Evolutionary conservation across 2,329 filamentous ascomycete genomes (phyloP), one percentile per base, ranked within the genome.

Genomic region (Fusarium goolgardi): DNA sequence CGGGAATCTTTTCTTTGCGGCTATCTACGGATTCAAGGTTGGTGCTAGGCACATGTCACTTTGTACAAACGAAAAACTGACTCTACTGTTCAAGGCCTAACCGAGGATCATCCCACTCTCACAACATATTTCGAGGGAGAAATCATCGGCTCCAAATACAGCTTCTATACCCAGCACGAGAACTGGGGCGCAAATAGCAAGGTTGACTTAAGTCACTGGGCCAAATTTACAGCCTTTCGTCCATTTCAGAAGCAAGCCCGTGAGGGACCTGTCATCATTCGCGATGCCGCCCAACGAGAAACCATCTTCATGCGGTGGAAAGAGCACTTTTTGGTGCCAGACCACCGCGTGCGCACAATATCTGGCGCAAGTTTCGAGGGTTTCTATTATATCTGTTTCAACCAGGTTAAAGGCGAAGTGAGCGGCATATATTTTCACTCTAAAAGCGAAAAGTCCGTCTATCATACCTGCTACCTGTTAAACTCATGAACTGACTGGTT

Each of bases 301-400:
- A 90, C 96, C 77, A 90, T 99, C 32, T 99, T 97, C 76, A 99
- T 99, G 96, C 89, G 96, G 63, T 99, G 96, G 96, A 99, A 99
- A 80, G 96, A 99, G 76, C 94, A 97, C 74, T 99, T 99, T 75
- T 83, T 99, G 1, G 96, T 99, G 1, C 96, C 96, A 2, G 94
- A 99, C 75, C 96, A 99, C 78, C 88, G 92, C 18, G 94, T 98
- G 21, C 88, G 91, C 64, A 96, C 92, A 13, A 97, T 99, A 65
- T 92, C 89, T 34, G 96, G 96, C 20, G 96, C 96, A 10, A 98
- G 95, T 75, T 99, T 98, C 63, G 96, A 99, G 76, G 96, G 96
- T 0, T 99, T 99, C 78, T 99, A 98, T 78, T 99, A 99, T 76
- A 98, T 99, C 71, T 97, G 94, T 81, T 98, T 98, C 82, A 97